phyloP scores from a whole-genome alignment of 306 rosid genomes.

The Canavalia ensiformis region DNA sequence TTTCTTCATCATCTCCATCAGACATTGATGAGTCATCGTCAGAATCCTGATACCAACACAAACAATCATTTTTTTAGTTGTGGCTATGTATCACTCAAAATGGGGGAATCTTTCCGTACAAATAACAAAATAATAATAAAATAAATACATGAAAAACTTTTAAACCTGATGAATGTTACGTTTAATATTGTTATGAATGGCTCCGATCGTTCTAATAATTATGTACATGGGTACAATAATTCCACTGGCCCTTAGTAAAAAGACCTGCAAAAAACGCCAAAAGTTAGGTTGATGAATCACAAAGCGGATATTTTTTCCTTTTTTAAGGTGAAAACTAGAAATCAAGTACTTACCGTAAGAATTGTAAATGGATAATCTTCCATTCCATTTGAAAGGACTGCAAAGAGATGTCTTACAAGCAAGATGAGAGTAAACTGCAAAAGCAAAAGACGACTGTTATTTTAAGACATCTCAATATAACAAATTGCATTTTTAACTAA shows the following conservation, averaged over 20 bases:
- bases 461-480: slow-evolving; percentile 1
- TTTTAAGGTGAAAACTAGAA: not conserved
- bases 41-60: slow-evolving; percentile 56
- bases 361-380: slow-evolving; percentile 90
- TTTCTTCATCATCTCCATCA: slow-evolving; percentile 62
- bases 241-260: slow-evolving; percentile 76
- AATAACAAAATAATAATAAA: not conserved
- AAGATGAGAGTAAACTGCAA: slow-evolving; percentile 79
- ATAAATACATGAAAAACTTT: not conserved
- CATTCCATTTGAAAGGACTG: slow-evolving; percentile 61
- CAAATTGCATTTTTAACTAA: not conserved
- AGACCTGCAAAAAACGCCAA: slow-evolving; percentile 44
- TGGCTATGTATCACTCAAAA: slow-evolving; percentile 22
- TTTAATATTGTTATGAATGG: slow-evolving; percentile 63
- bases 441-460: slow-evolving; percentile 8
- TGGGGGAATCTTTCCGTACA: not conserved
- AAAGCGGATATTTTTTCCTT: not conserved
- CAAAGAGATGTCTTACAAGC: slow-evolving; percentile 83
- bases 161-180: slow-evolving; percentile 60
- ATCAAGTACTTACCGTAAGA: slow-evolving; percentile 66
- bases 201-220: slow-evolving; percentile 65
- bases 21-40: slow-evolving; percentile 56
- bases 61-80: slow-evolving; percentile 28
- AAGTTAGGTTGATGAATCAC: slow-evolving; percentile 27
- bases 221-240: slow-evolving; percentile 85